Percentiles rank a stretch among this genome's conserved stretches.
Conservation (phyloP, 768 basidiomycete species). For the Pisolithus albus region DNA sequence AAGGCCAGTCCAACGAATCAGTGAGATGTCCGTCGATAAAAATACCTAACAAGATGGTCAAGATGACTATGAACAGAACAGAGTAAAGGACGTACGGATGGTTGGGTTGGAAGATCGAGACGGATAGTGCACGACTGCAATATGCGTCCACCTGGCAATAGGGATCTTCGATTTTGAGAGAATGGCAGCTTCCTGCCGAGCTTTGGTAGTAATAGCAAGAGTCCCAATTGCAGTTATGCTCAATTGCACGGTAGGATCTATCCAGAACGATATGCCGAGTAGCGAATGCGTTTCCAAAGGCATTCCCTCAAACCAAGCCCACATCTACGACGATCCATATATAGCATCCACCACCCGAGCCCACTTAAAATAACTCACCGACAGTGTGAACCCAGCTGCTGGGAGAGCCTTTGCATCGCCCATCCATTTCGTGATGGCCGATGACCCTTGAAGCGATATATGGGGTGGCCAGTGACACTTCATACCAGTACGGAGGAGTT, state of each 20-base stretch:
- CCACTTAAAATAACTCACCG: slow-evolving; percentile 37
- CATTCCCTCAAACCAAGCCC: slow-evolving; percentile 43
- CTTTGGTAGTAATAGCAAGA: slow-evolving; percentile 42
- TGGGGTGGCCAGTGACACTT: slow-evolving; percentile 76
- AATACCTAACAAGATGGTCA: slow-evolving; percentile 40
- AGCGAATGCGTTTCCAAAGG: slow-evolving; percentile 30
- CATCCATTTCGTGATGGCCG: slow-evolving; percentile 45
- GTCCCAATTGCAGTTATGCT: slow-evolving; percentile 49
- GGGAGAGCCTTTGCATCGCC: slow-evolving; percentile 50
- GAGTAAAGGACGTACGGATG: slow-evolving; percentile 43
- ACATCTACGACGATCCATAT: slow-evolving; percentile 27
- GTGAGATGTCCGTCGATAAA: slow-evolving; percentile 68
- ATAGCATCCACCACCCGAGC: not conserved
- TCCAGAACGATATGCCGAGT: slow-evolving; percentile 30
- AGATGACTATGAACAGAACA: not conserved
- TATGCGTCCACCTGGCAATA: slow-evolving; percentile 65
- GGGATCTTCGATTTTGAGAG: slow-evolving; percentile 43
- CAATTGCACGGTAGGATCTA: slow-evolving; percentile 35
- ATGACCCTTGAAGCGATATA: slow-evolving; percentile 56
- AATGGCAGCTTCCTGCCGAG: slow-evolving; percentile 32
- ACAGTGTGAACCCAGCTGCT: slow-evolving; percentile 60
- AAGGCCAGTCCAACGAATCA: slow-evolving; percentile 56
- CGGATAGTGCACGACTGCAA: slow-evolving; percentile 61
- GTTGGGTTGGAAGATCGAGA: slow-evolving; percentile 47
- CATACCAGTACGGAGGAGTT: slow-evolving; percentile 63